These are phyloP conservation scores for Boechera retrofracta DNA, from an alignment of 345 rosid species.

Conservation along the genomic window DNA sequence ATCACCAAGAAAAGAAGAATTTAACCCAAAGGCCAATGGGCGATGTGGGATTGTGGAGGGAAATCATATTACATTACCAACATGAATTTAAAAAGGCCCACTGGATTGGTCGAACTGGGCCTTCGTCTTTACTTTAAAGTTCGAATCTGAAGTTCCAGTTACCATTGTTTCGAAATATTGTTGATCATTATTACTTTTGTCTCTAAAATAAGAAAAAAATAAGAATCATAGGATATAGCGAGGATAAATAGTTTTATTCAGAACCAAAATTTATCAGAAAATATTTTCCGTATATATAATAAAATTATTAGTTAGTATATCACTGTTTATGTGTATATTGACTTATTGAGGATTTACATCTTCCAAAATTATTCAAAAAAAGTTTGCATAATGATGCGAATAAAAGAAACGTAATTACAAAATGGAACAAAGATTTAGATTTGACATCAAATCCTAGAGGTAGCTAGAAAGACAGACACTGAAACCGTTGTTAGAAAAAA, in stretches of 20 bases:
- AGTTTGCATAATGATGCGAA: background rate
- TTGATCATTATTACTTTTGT: background rate
- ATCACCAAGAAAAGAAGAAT: background rate
- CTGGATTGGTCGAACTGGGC: background rate
- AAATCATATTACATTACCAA: background rate
- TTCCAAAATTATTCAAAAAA: background rate
- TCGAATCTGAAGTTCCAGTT: background rate
- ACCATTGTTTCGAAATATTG: background rate
- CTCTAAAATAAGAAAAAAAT: background rate
- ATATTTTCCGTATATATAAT: background rate
- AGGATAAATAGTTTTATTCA: background rate
- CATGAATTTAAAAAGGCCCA: background rate
- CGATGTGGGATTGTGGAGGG: background rate
- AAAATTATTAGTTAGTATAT: background rate
- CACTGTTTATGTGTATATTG: no score
- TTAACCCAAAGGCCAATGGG: background rate
- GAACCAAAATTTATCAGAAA: background rate
- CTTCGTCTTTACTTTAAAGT: background rate
- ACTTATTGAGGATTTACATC: background rate
- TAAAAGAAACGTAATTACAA: slow-evolving; percentile 3
- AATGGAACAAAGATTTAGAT: background rate
- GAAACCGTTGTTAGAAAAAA: slow-evolving; percentile 27
- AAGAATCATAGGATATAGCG: background rate
- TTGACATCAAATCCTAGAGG: slow-evolving; percentile 36
- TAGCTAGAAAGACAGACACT: slow-evolving; percentile 34